These are phyloP conservation scores for Alternaria rosae DNA, from an alignment of 2,329 filamentous ascomycete genomes.

Conservation along the genomic window DNA sequence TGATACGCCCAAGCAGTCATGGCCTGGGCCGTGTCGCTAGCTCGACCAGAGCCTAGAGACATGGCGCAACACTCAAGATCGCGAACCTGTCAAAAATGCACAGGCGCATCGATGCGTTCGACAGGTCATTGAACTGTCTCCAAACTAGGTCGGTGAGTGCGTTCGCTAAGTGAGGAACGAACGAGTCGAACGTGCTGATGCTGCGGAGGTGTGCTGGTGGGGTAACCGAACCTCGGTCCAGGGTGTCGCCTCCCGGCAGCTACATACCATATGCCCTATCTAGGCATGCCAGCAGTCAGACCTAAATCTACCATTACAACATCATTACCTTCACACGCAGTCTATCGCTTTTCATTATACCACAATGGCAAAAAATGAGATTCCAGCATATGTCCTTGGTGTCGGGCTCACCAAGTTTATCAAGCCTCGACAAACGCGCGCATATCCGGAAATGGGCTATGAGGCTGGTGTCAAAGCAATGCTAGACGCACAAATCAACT, in stretches of 20 bases:
- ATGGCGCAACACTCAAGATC: neutral
- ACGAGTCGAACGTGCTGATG: conserved; percentile 10
- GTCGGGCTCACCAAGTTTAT: conserved; percentile 99
- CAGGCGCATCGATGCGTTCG: neutral
- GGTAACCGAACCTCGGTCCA: conserved; percentile 23
- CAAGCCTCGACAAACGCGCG: conserved; percentile 89
- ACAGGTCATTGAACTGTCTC: neutral
- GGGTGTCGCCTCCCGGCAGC: neutral
- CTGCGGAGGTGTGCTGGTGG: conserved; percentile 11
- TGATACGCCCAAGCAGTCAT: neutral
- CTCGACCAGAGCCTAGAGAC: neutral
- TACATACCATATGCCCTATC: neutral
- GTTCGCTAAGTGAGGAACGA: conserved; percentile 1
- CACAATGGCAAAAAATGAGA: conserved; percentile 39
- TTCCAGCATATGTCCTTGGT: conserved; percentile 81
- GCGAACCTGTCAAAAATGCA: neutral
- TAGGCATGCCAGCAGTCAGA: neutral
- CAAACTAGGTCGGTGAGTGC: neutral
- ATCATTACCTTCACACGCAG: neutral
- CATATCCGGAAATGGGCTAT: conserved; percentile 92
- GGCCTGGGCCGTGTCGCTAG: neutral
- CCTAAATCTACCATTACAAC: neutral
- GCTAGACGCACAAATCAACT: conserved; percentile 83
- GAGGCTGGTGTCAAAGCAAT: conserved; percentile 89
- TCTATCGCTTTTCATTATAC: neutral